Evolutionary conservation across 2,329 filamentous ascomycete genomes (phyloP).

Genomic region (Diaporthe aspalathi): DNA sequence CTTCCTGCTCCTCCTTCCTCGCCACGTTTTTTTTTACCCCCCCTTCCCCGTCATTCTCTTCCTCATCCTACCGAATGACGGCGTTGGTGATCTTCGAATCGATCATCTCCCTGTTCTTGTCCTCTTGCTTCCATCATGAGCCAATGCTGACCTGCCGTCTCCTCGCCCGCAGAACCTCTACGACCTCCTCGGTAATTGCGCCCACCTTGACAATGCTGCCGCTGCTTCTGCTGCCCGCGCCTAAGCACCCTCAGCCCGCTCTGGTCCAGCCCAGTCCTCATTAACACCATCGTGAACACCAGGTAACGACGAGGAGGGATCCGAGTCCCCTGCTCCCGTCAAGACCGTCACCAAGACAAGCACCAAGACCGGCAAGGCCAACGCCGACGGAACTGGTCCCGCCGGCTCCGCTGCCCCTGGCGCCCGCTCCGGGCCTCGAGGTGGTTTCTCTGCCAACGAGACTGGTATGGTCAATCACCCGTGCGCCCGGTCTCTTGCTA

Average conservation of each 20-base stretch:
- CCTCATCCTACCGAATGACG: background rate
- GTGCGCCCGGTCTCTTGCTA: background rate
- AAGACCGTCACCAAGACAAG: slow-evolving; percentile 90
- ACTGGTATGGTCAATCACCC: slow-evolving; percentile 75
- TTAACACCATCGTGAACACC: slow-evolving; percentile 40
- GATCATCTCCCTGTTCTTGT: background rate
- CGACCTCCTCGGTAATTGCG: slow-evolving; percentile 90
- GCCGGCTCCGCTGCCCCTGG: slow-evolving; percentile 53
- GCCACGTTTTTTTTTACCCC: background rate
- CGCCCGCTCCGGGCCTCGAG: slow-evolving; percentile 61
- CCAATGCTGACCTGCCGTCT: slow-evolving; percentile 28
- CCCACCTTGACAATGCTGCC: slow-evolving; percentile 36
- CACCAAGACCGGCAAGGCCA: slow-evolving; percentile 83
- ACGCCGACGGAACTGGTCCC: slow-evolving; percentile 80
- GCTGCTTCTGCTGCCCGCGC: slow-evolving; percentile 40
- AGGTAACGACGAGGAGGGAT: slow-evolving; percentile 73
- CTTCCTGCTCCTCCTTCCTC: background rate
- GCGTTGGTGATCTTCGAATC: slow-evolving; percentile 24
- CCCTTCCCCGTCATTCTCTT: background rate
- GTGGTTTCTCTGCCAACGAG: slow-evolving; percentile 80
- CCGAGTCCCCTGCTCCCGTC: slow-evolving; percentile 83
- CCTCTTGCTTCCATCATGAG: background rate
- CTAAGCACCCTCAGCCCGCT: slow-evolving; percentile 8
- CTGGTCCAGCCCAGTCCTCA: slow-evolving; percentile 11
- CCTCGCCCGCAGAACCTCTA: slow-evolving; percentile 81